These are phyloP conservation scores for Globisporangium paddicum DNA, from an alignment of 352 stramenopile species.

Conservation along the genomic window DNA sequence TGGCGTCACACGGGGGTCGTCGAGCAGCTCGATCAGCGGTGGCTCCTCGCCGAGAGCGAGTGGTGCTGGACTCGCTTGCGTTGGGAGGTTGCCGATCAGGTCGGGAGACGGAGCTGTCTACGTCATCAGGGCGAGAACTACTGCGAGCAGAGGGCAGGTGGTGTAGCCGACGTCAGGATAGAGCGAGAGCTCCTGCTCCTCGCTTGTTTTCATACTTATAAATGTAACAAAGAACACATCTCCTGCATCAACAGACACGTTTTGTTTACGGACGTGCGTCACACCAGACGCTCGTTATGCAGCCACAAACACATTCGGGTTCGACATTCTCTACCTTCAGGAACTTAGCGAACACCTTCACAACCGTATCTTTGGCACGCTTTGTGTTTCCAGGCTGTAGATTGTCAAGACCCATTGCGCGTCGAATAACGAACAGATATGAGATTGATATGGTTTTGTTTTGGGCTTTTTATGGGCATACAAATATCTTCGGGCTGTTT, in stretches of 20 bases:
- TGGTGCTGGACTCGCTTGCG: background rate
- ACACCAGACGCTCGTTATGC: background rate
- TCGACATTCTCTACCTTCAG: background rate
- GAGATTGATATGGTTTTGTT: background rate
- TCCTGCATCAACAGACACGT: too few species aligned
- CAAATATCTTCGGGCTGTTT: background rate
- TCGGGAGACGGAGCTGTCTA: background rate
- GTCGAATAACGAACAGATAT: background rate
- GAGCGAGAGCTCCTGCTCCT: conserved; percentile 1
- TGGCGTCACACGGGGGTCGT: background rate
- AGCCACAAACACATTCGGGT: background rate
- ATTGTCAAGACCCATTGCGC: background rate
- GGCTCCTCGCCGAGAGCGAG: background rate
- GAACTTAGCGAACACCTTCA: background rate
- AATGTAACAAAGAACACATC: background rate
- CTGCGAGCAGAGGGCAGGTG: background rate
- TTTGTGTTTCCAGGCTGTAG: background rate
- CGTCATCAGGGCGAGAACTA: background rate
- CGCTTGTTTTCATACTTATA: conserved; percentile 1
- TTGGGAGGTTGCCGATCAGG: background rate
- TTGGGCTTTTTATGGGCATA: background rate
- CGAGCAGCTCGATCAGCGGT: background rate
- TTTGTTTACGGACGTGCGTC: background rate
- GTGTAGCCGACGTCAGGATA: background rate
- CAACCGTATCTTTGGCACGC: background rate